Percentiles rank a stretch among this genome's conserved stretches.
Evolutionary conservation across 768 basidiomycete species (phyloP).

Genomic region (Tricholomella constricta): DNA sequence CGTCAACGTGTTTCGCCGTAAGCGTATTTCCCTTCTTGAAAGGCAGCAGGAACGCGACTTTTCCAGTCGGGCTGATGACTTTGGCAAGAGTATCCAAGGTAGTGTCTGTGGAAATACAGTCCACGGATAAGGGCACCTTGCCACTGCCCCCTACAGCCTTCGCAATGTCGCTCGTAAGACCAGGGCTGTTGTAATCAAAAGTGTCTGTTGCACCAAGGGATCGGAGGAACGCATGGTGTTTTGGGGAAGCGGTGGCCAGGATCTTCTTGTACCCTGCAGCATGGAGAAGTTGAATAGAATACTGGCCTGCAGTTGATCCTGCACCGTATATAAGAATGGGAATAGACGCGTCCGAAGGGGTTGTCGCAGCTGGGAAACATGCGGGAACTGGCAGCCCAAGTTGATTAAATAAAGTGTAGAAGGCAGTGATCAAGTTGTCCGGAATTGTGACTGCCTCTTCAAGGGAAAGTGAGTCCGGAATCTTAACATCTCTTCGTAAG

Average conservation of each 20-base stretch:
- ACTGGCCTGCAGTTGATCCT: slow-evolving; percentile 39
- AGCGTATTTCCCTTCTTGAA: slow-evolving; percentile 45
- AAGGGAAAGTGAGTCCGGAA: slow-evolving; percentile 41
- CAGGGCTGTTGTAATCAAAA: slow-evolving; percentile 36
- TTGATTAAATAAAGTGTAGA: slow-evolving; percentile 38
- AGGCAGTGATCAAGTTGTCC: slow-evolving; percentile 44
- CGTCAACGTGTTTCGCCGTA: slow-evolving; percentile 26
- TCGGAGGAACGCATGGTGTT: slow-evolving; percentile 21
- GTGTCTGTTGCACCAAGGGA: slow-evolving; percentile 37
- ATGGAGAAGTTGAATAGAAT: slow-evolving; percentile 35
- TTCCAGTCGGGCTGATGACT: slow-evolving; percentile 39
- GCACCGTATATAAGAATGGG: slow-evolving; percentile 47
- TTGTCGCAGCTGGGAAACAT: slow-evolving; percentile 27
- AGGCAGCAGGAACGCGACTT: slow-evolving; percentile 46
- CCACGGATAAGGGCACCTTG: slow-evolving; percentile 32
- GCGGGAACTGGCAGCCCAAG: slow-evolving; percentile 35
- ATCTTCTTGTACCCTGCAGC: slow-evolving; percentile 41
- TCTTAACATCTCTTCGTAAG: slow-evolving; percentile 23
- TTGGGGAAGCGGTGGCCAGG: slow-evolving; percentile 37
- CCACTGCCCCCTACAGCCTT: slow-evolving; percentile 26
- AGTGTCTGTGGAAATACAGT: slow-evolving; percentile 32
- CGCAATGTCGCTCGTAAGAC: slow-evolving; percentile 31
- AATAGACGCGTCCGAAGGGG: slow-evolving; percentile 25
- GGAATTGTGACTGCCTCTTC: slow-evolving; percentile 42
- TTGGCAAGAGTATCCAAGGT: slow-evolving; percentile 39